Percentiles rank a stretch among this genome's conserved stretches.
Conservation (phyloP, 2,329 filamentous ascomycete genomes). For the Trichoderma simmonsii region DNA sequence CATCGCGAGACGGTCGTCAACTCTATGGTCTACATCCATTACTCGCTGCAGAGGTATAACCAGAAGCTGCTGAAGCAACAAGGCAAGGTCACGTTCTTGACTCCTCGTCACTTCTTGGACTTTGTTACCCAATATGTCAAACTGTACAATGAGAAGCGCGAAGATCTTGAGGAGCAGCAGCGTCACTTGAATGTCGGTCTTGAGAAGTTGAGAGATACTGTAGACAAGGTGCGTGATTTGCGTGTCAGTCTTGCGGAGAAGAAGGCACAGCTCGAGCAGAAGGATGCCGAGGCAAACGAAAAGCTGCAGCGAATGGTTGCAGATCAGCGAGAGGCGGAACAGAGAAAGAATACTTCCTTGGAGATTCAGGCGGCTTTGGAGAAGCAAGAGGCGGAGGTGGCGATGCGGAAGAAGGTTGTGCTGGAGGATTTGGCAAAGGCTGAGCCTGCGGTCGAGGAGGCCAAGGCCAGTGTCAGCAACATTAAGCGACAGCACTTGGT, state of each 20-base stretch:
- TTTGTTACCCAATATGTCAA: slow-evolving; percentile 98
- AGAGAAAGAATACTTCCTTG: slow-evolving; percentile 80
- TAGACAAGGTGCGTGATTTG: slow-evolving; percentile 93
- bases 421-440: slow-evolving; percentile 83
- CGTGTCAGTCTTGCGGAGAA: slow-evolving; percentile 89
- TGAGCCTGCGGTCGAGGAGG: slow-evolving; percentile 88
- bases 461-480: slow-evolving; percentile 94
- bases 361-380: slow-evolving; percentile 86
- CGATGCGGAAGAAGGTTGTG: slow-evolving; percentile 77
- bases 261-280: slow-evolving; percentile 87
- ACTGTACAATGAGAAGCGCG: slow-evolving; percentile 96
- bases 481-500: slow-evolving; percentile 97
- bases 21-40: slow-evolving; percentile 98
- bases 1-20: slow-evolving; percentile 94
- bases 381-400: slow-evolving; percentile 85
- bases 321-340: slow-evolving; percentile 91
- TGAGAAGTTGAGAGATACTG: slow-evolving; percentile 93
- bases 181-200: slow-evolving; percentile 97
- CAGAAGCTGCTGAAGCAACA: slow-evolving; percentile 85
- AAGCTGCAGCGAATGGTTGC: slow-evolving; percentile 97
- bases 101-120: slow-evolving; percentile 93
- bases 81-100: slow-evolving; percentile 87
- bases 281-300: slow-evolving; percentile 93
- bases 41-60: slow-evolving; percentile 90
- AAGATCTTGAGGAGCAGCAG: slow-evolving; percentile 97